A percentile compares a stretch with the other conserved stretches of the same genome.
Conservation (phyloP, 1,284 basidiomycete species). For the Apiotrichum porosum region DNA sequence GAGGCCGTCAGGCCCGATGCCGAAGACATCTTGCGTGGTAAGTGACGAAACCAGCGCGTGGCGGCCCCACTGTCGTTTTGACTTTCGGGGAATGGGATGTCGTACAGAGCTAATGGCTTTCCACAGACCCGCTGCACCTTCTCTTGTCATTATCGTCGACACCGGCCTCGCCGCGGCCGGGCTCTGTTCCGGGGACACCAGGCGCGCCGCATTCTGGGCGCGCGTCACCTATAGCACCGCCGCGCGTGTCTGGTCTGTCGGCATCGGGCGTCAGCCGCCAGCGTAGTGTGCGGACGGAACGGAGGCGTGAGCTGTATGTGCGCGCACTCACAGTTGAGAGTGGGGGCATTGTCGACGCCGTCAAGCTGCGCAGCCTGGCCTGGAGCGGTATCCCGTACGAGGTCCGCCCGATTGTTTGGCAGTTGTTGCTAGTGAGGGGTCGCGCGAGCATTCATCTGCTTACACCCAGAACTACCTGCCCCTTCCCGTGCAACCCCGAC, state of each 20-base stretch:
- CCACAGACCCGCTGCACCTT: slow-evolving; percentile 57
- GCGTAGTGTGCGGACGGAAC: slow-evolving; percentile 55
- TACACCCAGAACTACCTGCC: slow-evolving; percentile 93
- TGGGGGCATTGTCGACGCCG: slow-evolving; percentile 24
- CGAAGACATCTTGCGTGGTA: slow-evolving; percentile 68
- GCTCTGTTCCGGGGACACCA: background rate
- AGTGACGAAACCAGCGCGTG: slow-evolving; percentile 13
- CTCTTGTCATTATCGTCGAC: slow-evolving; percentile 26
- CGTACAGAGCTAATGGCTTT: no score
- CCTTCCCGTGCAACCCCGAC: slow-evolving; percentile 68
- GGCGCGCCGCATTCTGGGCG: background rate
- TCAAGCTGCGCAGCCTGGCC: slow-evolving; percentile 77
- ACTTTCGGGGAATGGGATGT: no score
- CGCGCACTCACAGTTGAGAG: slow-evolving; percentile 24
- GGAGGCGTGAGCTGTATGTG: slow-evolving; percentile 43
- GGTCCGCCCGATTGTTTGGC: slow-evolving; percentile 89
- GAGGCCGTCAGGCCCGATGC: slow-evolving; percentile 60
- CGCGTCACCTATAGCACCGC: background rate
- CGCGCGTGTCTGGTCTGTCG: background rate
- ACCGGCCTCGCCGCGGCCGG: background rate
- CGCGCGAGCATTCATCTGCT: no score
- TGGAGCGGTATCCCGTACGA: slow-evolving; percentile 91
- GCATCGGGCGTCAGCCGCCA: slow-evolving; percentile 53
- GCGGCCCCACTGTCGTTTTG: no score
- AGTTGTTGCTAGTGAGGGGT: slow-evolving; percentile 82